Percentiles rank a stretch among this genome's conserved stretches.
Evolutionary conservation across 805 yeast genomes (phyloP).

Genomic region (Yamadazyma sp.): DNA sequence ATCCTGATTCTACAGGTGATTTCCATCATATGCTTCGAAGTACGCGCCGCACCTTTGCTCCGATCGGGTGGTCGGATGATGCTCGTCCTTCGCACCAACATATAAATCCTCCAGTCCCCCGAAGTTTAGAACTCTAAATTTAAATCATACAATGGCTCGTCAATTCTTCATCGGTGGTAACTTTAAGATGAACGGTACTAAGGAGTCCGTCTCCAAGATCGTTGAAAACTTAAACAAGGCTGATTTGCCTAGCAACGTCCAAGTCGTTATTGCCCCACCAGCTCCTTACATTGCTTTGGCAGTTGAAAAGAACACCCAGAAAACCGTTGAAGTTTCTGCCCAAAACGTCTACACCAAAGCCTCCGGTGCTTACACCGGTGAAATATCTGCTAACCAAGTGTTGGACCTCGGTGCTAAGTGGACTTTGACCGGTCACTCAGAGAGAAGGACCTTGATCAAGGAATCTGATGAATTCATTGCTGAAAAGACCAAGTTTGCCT

Average conservation of each 20-base stretch:
- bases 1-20: neutral
- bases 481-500: constrained; percentile 89
- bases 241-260: constrained; percentile 71
- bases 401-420: constrained; percentile 91
- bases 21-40: constrained; percentile 4
- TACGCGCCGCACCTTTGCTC: constrained; percentile 4
- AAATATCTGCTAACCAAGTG: constrained; percentile 82
- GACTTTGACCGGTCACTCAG: constrained; percentile 98
- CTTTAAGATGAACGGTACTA: constrained; percentile 98
- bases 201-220: constrained; percentile 77
- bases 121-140: neutral
- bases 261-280: constrained; percentile 96
- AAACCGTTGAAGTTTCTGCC: constrained; percentile 79
- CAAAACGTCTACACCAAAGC: constrained; percentile 88
- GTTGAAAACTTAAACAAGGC: constrained; percentile 81
- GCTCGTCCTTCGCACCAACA: constrained; percentile 13
- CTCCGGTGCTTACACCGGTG: constrained; percentile 98
- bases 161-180: constrained; percentile 98
- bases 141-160: constrained; percentile 59
- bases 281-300: constrained; percentile 87
- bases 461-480: constrained; percentile 92
- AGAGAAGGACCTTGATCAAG: constrained; percentile 91
- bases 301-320: constrained; percentile 61
- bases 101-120: constrained; percentile 4
- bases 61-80: constrained; percentile 18